Base-by-base conservation (phyloP, 768 basidiomycete genomes). In the Baorangia bicolor region DNA sequence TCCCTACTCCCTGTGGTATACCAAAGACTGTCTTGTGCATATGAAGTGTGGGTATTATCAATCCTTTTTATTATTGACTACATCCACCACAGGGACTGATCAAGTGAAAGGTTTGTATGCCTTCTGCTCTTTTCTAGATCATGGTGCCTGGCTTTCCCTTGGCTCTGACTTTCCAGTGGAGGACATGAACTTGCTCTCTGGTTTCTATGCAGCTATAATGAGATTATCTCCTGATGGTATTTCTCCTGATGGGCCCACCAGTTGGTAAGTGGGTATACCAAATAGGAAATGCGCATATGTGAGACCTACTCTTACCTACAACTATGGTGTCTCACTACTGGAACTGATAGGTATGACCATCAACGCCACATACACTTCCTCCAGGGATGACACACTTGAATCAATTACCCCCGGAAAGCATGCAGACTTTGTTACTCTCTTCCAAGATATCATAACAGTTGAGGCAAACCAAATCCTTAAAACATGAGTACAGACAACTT, bases 101-200 rank as follows among this genome's bases (percentile, higher is more conserved):
- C 83, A 94, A 42, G 84, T 96, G 45, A 90, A 90, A 65, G 80
- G 82, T 10, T 79, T 95, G 5, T 97, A 97, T 64, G 92, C 94
- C 0, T 97, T 95, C 80, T 83, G 86, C 20, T 82, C 86, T 41
- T 75, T 90, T 28, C 65, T 88, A 33, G 79, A 86, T 62, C 80
- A 78, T 53, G 84, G 85, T 45, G 84, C 84, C 51, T 74, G 81
- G 53, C 84, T 94, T 52, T 83, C 89, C 3, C 72, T 96, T 21
- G 94, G 95, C 14, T 92, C 91, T 4, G 94, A 96, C 73, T 91
- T 90, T 59, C 94, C 94, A 1, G 92, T 98, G 31, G 95, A 95
- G 65, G 79, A 81, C 35, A 79, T 93, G 71, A 91, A 94, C 65
- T 95, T 95, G 13, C 77, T 97, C 37, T 75, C 81, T 53, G 87